Evolutionary conservation across 1,284 basidiomycete genomes (phyloP).

Genomic region (Thecaphora thlaspeos): DNA sequence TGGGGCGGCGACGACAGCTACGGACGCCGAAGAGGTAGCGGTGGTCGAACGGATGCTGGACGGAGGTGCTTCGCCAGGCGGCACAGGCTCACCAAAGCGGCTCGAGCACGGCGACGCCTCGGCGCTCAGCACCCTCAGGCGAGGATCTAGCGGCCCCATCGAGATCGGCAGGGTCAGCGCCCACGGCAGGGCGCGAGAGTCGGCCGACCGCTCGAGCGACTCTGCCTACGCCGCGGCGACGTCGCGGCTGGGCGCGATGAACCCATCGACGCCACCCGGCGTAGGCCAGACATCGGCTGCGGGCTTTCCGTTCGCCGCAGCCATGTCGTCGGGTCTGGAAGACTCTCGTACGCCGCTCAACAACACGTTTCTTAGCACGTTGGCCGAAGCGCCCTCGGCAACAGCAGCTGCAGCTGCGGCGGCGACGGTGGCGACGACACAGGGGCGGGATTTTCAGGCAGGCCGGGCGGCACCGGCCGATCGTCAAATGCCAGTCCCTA

Average conservation of each 20-base stretch:
- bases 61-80: too few relatives aligned
- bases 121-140: too few relatives aligned
- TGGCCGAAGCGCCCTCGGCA: conserved; percentile 59
- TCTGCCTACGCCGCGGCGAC: conserved; percentile 5
- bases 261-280: too few relatives aligned
- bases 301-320: too few relatives aligned
- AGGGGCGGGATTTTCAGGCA: conserved; percentile 26
- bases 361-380: conserved; percentile 61
- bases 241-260: too few relatives aligned
- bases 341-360: conserved; percentile 61
- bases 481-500: conserved; percentile 23
- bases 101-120: too few relatives aligned
- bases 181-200: too few relatives aligned
- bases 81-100: too few relatives aligned
- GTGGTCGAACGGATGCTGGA: conserved; percentile 22
- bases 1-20: conserved; percentile 1
- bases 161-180: not conserved
- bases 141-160: not conserved
- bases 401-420: too few relatives aligned
- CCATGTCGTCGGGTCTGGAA: conserved; percentile 28
- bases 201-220: conserved; percentile 9
- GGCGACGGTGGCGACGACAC: conserved; percentile 12
- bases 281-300: too few relatives aligned
- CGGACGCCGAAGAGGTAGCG: conserved; percentile 19
- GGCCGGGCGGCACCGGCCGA: conserved; percentile 43